Conservation (phyloP, 805 yeast species). For the Scheffersomyces coipomensis region DNA sequence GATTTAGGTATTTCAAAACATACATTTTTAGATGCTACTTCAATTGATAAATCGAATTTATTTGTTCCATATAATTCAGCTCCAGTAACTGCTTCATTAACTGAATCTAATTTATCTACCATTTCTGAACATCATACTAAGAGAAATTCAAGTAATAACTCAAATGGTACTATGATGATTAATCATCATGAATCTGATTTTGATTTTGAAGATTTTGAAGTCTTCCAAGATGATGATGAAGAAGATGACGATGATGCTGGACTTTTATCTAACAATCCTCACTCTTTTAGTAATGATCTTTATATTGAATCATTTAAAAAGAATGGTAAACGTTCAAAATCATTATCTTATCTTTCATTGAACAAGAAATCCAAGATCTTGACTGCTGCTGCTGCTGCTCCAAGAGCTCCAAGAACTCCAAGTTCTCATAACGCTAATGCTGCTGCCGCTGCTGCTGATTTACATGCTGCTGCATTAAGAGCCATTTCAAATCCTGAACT, state of each 20-base stretch:
- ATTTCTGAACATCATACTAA: constrained; percentile 2
- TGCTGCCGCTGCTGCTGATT: constrained; percentile 73
- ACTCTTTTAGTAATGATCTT: constrained; percentile 1
- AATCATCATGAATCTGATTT: constrained; percentile 33
- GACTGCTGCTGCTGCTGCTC: constrained; percentile 84
- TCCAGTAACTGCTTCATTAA: constrained; percentile 72
- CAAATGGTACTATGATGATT: no score
- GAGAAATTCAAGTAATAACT: constrained; percentile 2
- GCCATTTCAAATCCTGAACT: constrained; percentile 36
- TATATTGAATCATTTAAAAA: constrained; percentile 41
- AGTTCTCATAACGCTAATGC: constrained; percentile 58
- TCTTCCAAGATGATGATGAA: constrained; percentile 42
- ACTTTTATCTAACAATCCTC: constrained; percentile 11
- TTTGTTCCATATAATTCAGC: constrained; percentile 72
- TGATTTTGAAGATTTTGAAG: constrained; percentile 51
- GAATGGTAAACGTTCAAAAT: constrained; percentile 59
- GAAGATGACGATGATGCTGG: constrained; percentile 33
- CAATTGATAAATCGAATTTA: constrained; percentile 40
- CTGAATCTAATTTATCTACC: constrained; percentile 18
- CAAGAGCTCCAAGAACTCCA: constrained; percentile 67
- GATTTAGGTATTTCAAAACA: constrained; percentile 47
- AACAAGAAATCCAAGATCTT: constrained; percentile 50
- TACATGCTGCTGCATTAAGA: constrained; percentile 64
- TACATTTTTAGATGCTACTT: constrained; percentile 37
- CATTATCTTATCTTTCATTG: constrained; percentile 54